These are phyloP conservation scores for Dioscorea zingiberensis DNA, from an alignment of 106 monocot species.

Conservation along the genomic window DNA sequence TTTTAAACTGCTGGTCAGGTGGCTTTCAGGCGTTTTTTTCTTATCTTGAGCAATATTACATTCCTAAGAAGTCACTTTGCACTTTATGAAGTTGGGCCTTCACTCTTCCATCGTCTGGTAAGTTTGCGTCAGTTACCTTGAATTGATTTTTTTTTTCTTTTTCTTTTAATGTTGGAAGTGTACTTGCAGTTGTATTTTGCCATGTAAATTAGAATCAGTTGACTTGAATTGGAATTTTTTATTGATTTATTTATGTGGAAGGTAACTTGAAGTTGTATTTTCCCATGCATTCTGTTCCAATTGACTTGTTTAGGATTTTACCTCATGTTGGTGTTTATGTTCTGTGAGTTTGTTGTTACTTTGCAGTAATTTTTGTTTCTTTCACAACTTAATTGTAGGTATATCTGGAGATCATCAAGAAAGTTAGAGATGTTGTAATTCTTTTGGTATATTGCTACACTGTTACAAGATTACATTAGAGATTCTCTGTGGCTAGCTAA, in stretches of 20 bases:
- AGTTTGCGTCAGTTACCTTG: neutral
- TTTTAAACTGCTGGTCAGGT: conserved; percentile 75
- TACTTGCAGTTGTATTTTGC: conserved; percentile 50
- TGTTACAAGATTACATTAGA: neutral
- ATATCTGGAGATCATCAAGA: conserved; percentile 51
- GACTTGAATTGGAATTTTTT: neutral
- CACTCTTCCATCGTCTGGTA: conserved; percentile 63
- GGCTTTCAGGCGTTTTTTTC: conserved; percentile 69
- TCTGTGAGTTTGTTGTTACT: neutral
- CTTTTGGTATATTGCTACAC: conserved; percentile 35
- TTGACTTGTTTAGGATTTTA: neutral
- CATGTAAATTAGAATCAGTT: conserved; percentile 18
- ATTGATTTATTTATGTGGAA: neutral
- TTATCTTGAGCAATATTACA: conserved; percentile 69
- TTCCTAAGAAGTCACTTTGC: conserved; percentile 54
- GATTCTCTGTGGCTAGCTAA: neutral
- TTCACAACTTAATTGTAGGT: conserved; percentile 22
- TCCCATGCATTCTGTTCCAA: neutral
- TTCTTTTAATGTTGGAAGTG: conserved; percentile 4
- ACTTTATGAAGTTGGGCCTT: conserved; percentile 63
- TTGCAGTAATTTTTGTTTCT: neutral
- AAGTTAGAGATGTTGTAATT: conserved; percentile 69
- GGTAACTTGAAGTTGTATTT: neutral
- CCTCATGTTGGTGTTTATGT: neutral
- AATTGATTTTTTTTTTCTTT: neutral